Conservation (phyloP, 2,329 filamentous ascomycete genomes). For the Fusarium heterosporum region DNA sequence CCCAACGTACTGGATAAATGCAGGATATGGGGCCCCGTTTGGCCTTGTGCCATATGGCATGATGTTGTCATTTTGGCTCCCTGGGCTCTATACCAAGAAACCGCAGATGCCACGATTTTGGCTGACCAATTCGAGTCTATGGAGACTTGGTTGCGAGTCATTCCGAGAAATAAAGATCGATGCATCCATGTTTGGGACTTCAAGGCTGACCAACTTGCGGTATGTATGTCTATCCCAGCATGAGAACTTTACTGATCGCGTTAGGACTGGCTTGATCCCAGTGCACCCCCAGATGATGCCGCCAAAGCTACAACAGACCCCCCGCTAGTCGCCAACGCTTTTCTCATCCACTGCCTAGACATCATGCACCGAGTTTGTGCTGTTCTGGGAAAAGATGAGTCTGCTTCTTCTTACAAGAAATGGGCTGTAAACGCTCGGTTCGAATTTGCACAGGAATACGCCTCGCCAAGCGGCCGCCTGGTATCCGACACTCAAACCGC, state of each 20-base stretch:
- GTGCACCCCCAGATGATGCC: constrained; percentile 56
- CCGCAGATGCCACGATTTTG: constrained; percentile 53
- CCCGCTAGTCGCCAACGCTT: constrained; percentile 60
- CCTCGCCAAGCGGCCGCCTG: constrained; percentile 39
- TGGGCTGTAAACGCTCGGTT: constrained; percentile 30
- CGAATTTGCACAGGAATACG: constrained; percentile 38
- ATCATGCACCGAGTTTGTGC: constrained; percentile 52
- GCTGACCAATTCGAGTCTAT: constrained; percentile 55
- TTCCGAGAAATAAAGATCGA: constrained; percentile 50
- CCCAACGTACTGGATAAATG: constrained; percentile 32
- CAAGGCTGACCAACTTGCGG: constrained; percentile 33
- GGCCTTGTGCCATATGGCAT: constrained; percentile 56
- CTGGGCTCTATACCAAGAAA: constrained; percentile 56
- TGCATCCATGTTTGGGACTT: constrained; percentile 55
- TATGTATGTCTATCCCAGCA: neutral
- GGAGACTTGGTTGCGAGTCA: constrained; percentile 54
- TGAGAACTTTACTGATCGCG: neutral
- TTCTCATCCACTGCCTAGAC: constrained; percentile 58
- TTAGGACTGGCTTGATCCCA: constrained; percentile 64
- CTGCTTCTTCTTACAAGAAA: constrained; percentile 7
- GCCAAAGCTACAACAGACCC: constrained; percentile 55
- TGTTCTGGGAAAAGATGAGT: constrained; percentile 47
- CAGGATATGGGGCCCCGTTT: constrained; percentile 32
- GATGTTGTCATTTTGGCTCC: constrained; percentile 57
- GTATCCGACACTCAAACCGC: constrained; percentile 43